Base-by-base conservation (phyloP, 257 asterid genomes). In the Haberlea rhodopensis region DNA sequence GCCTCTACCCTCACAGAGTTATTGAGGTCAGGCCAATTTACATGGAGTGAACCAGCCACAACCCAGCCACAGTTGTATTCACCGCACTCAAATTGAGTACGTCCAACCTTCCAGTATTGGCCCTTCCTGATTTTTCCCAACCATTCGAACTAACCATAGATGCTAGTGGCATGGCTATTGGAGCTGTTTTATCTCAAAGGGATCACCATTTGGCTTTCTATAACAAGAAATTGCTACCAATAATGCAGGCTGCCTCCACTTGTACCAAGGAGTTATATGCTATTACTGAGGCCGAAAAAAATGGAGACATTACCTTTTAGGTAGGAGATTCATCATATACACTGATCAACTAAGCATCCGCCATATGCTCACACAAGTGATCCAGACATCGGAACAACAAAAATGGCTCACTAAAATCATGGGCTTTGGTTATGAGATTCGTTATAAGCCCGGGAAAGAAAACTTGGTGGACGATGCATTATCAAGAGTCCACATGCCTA, bases 401-500 rank as follows among this genome's bases (percentile, higher is more conserved):
- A 21, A 62, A 1, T 51, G 46, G 62, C n/a, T 69, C 8, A 8
- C 40, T 2, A 69, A 69, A 21, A 10, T 69, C 2, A 15, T 61
- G 37, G 48, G 69, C 11, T 69, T 8, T 61, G 68, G 31, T 19
- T 69, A 24, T 31, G 27, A 21, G 5, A 61, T 69, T 22, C 5
- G 4, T 18, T 60, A 69, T 32, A 8, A 18, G 8, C 48, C 5
- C 0, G 69, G 68, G 4, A 29, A 22, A 2, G 19, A 21, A 1
- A 69, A 69, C 23, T 2, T 5, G 8, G 57, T 26, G 0, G 62
- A n/a, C 0, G 69, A 69, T 69, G 74, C 68, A 2, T n/a, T 69
- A 2, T 69, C 68, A 8, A n/a, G n/a, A n/a, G n/a, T n/a, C n/a
- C n/a, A n/a, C n/a, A n/a, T n/a, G n/a, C n/a, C n/a, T n/a, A n/a